Base-by-base conservation (phyloP, 345 rosid genomes). In the Eucalyptus guilfoylei region DNA sequence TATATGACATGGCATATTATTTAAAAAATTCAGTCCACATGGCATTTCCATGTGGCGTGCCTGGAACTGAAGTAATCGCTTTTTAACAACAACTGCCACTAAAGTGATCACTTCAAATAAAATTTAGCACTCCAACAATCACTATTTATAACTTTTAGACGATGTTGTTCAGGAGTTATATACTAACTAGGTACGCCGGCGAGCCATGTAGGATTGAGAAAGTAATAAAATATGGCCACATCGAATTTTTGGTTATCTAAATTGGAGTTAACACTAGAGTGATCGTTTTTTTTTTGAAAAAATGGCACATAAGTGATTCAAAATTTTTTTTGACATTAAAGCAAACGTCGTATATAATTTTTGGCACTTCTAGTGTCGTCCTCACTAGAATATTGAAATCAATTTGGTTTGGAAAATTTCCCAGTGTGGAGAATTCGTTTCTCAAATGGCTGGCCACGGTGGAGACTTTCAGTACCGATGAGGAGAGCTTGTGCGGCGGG, bases 311-410 rank as follows among this genome's bases (percentile, higher is more conserved):
- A 7, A 50, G 4, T 50, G 4, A 50, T 50, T 50, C 48, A 11
- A 47, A 16, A n/a, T n/a, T n/a, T n/a, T n/a, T n/a, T n/a, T n/a
- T 50, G 54, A 0, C 8, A 50, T 0, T 49, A 49, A 49, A 49
- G 3, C 2, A 0, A 49, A 0, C 1, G 8, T 0, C 3, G 4
- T 50, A 6, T 0, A 16, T 1, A 50, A 50, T 0, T 6, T 49
- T 50, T 7, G 9, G 0, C 0, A 50, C 2, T 49, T 50, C 9
- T 17, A 50, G 23, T 50, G 9, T 17, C 1, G 2, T 50, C 4
- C 23, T 50, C 0, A 4, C 55, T 50, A 17, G 55, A 50, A 50
- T 50, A 50, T 50, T 50, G 23, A 54, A 54, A 1, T 54, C 5
- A 54, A 9, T 54, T 2, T 21, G 0, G 26, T 54, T 54, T 8